These are phyloP conservation scores for Apophysomyces sp. DNA, from an alignment of 371 early-diverging fungal species.

Conservation along the genomic window DNA sequence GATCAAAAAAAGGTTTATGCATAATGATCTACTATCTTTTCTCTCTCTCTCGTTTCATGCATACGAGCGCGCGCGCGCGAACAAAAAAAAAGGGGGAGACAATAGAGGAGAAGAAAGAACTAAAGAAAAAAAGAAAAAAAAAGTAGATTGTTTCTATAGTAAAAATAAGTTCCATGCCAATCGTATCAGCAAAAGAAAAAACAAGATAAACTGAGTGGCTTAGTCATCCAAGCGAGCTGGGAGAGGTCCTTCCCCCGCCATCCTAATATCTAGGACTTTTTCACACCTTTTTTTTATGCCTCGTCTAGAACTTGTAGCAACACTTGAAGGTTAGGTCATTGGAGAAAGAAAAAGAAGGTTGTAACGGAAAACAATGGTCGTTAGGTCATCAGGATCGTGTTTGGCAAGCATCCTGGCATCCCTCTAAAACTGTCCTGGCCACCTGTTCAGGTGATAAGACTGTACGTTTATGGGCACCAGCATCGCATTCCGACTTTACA, in stretches of 20 bases:
- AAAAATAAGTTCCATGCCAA: too few relatives aligned
- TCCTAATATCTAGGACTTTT: too few relatives aligned
- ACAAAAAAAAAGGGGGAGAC: too few relatives aligned
- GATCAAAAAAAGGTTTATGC: neutral
- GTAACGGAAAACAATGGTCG: neutral
- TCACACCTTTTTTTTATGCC: constrained; percentile 34
- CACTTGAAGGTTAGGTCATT: constrained; percentile 31
- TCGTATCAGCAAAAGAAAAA: too few relatives aligned
- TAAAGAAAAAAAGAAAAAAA: too few relatives aligned
- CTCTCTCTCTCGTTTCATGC: neutral
- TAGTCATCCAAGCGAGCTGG: too few relatives aligned
- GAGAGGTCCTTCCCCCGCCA: too few relatives aligned
- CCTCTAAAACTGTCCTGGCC: constrained; percentile 69
- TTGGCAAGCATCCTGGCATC: constrained; percentile 93
- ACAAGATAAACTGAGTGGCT: too few relatives aligned
- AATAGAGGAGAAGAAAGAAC: too few relatives aligned
- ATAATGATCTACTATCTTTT: neutral
- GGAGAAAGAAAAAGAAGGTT: neutral
- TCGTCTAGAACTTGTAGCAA: constrained; percentile 39
- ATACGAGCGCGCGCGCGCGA: too few relatives aligned
- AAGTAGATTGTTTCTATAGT: too few relatives aligned
- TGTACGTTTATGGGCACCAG: constrained; percentile 80
- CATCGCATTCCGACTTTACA: constrained; percentile 33
- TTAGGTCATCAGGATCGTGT: constrained; percentile 88
- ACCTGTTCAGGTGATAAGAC: constrained; percentile 88